Evolutionary conservation across 2,329 filamentous ascomycete genomes (phyloP).

Genomic region (Sporothrix pallida): DNA sequence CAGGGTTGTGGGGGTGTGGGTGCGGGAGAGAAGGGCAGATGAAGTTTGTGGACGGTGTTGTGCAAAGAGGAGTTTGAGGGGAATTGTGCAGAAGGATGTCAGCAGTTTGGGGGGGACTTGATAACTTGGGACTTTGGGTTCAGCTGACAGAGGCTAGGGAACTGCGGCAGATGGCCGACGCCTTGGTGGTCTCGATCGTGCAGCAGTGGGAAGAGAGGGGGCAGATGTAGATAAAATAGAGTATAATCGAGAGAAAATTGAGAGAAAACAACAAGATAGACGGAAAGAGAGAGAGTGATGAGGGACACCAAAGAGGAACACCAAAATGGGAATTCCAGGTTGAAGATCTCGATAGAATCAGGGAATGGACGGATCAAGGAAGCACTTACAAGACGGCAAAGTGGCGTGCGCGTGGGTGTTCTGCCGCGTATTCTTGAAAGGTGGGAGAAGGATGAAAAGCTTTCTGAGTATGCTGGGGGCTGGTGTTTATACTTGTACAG

Average conservation of each 20-base stretch:
- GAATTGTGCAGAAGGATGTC: not conserved
- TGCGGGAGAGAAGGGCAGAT: not conserved
- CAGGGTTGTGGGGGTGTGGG: conserved; percentile 23
- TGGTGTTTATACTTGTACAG: conserved; percentile 17
- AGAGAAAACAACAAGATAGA: not conserved
- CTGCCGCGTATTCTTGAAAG: conserved; percentile 1
- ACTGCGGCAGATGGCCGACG: conserved; percentile 15
- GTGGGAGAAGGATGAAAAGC: not conserved
- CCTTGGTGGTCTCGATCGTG: conserved; percentile 18
- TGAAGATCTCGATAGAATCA: not conserved
- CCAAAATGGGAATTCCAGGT: not conserved
- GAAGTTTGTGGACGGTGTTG: conserved; percentile 5
- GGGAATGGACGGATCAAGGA: not conserved
- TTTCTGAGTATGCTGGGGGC: conserved; percentile 15
- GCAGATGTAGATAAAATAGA: not conserved
- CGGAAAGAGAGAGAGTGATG: not conserved
- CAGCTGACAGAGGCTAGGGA: conserved; percentile 26
- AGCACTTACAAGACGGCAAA: conserved; percentile 21
- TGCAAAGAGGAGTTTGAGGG: not conserved
- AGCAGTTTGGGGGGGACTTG: not conserved
- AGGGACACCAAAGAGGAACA: not conserved
- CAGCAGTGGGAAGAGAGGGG: not conserved
- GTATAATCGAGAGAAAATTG: not conserved
- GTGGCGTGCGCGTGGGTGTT: not conserved
- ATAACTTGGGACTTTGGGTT: conserved; percentile 7